Percentiles rank a stretch among this genome's conserved stretches.
Conservation (phyloP, 2,329 filamentous ascomycete genomes). For the Botrytis elliptica region DNA sequence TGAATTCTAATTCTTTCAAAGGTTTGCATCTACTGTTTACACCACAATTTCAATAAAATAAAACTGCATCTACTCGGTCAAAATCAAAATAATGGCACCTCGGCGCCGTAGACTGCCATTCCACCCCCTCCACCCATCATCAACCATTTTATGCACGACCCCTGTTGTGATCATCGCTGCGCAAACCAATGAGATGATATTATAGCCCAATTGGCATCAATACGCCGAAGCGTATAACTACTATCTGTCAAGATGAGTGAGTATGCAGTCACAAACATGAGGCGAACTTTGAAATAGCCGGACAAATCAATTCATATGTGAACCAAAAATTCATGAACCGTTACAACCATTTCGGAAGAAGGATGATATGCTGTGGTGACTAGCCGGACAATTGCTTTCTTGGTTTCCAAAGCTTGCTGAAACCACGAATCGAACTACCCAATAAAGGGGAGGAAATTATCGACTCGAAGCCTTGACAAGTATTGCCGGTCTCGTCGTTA, state of each 20-base stretch:
- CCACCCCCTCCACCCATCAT: slow-evolving; percentile 4
- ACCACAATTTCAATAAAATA: neutral
- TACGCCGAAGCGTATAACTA: slow-evolving; percentile 4
- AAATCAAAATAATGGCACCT: neutral
- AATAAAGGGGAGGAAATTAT: slow-evolving; percentile 51
- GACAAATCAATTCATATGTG: slow-evolving; percentile 45
- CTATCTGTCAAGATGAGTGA: slow-evolving; percentile 11
- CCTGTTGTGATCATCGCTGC: slow-evolving; percentile 15
- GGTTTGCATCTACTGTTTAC: neutral
- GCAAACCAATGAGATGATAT: slow-evolving; percentile 6
- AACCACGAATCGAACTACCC: slow-evolving; percentile 56
- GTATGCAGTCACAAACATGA: slow-evolving; percentile 19
- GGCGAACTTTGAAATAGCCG: slow-evolving; percentile 1
- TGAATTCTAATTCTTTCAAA: neutral
- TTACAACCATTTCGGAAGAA: slow-evolving; percentile 55
- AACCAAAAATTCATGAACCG: slow-evolving; percentile 68
- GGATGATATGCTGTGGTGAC: slow-evolving; percentile 66
- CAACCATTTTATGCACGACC: slow-evolving; percentile 17
- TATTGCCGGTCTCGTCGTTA: slow-evolving; percentile 3
- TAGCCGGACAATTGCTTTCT: slow-evolving; percentile 66
- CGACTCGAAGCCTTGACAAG: slow-evolving; percentile 83
- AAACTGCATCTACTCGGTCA: slow-evolving; percentile 6
- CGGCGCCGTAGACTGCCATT: neutral
- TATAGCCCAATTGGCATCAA: neutral
- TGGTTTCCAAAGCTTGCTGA: slow-evolving; percentile 82